Percentiles rank a stretch among this genome's conserved stretches.
These are phyloP conservation scores for Agapanthus africanus DNA, from an alignment of 106 monocot genomes.

Conservation along the genomic window DNA sequence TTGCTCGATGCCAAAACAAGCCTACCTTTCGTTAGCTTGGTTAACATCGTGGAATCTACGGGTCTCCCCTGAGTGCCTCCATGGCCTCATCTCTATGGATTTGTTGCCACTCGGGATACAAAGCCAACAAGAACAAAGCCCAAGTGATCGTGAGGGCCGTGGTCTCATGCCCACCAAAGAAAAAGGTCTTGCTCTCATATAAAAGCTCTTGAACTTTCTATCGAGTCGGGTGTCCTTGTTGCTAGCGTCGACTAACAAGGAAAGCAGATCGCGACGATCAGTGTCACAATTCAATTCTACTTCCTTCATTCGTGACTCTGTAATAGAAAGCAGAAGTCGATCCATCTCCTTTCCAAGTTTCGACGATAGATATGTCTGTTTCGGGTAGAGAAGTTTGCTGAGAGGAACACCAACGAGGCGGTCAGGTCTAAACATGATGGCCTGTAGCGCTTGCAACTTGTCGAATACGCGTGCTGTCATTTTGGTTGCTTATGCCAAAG, in stretches of 20 bases:
- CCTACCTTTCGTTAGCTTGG: conserved; percentile 44
- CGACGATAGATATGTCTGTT: conserved; percentile 34
- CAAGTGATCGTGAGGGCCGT: no score
- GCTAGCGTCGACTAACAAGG: conserved; percentile 33
- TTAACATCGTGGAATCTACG: conserved; percentile 27
- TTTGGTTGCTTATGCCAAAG: no score
- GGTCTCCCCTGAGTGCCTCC: conserved; percentile 7
- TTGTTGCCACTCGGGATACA: conserved; percentile 60
- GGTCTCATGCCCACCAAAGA: no score
- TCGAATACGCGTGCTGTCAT: conserved; percentile 34
- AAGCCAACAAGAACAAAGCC: conserved; percentile 42
- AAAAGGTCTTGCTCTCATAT: no score
- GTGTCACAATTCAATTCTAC: no score
- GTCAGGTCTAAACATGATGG: no score
- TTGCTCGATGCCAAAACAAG: no score
- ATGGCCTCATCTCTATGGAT: conserved; percentile 38
- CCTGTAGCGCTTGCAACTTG: conserved; percentile 45
- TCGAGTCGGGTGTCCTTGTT: not conserved
- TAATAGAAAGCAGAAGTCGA: conserved; percentile 36
- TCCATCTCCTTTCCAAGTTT: conserved; percentile 61
- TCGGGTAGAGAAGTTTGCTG: no score
- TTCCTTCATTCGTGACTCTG: conserved; percentile 13
- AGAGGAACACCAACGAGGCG: no score
- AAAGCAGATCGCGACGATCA: no score
- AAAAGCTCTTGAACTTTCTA: conserved; percentile 59